Percentiles rank a stretch among this genome's conserved stretches.
These are phyloP conservation scores for Fusarium sp. DNA, from an alignment of 2,329 filamentous ascomycete genomes.

Conservation along the genomic window DNA sequence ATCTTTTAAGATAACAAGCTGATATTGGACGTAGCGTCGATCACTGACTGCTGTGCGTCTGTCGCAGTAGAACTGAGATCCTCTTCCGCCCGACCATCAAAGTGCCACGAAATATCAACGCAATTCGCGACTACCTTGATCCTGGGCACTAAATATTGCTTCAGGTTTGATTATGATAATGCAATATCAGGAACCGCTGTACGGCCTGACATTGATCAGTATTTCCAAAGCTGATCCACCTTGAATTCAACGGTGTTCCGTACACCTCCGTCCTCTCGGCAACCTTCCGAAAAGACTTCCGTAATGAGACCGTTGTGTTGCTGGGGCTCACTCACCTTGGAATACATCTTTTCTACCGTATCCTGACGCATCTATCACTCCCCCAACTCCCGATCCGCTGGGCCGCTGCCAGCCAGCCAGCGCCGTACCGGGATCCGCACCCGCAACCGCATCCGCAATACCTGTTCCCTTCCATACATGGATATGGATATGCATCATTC, in stretches of 20 bases:
- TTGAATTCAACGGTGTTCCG: conserved; percentile 28
- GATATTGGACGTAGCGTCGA: conserved; percentile 3
- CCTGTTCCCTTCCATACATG: conserved; percentile 9
- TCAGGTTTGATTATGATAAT: background rate
- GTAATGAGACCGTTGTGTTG: conserved; percentile 16
- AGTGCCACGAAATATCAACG: conserved; percentile 20
- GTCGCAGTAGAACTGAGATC: background rate
- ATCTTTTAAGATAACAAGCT: conserved; percentile 15
- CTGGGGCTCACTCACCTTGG: background rate
- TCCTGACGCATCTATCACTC: background rate
- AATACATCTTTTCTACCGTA: background rate
- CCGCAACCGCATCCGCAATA: conserved; percentile 19
- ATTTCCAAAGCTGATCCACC: conserved; percentile 9
- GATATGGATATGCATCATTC: conserved; percentile 2
- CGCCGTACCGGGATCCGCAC: conserved; percentile 24
- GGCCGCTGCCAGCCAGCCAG: conserved; percentile 33
- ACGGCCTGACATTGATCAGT: conserved; percentile 11
- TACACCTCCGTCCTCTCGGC: conserved; percentile 41
- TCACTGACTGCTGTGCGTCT: conserved; percentile 13
- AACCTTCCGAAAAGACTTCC: conserved; percentile 38
- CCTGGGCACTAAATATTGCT: conserved; percentile 4
- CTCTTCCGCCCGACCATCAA: conserved; percentile 3
- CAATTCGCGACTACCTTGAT: conserved; percentile 11
- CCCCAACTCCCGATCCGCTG: conserved; percentile 40
- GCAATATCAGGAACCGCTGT: conserved; percentile 1